Percentiles rank a stretch among this genome's conserved stretches.
phyloP scores from a whole-genome alignment of 1,139 yeast genomes.

The Magnusiomyces fungicola region DNA sequence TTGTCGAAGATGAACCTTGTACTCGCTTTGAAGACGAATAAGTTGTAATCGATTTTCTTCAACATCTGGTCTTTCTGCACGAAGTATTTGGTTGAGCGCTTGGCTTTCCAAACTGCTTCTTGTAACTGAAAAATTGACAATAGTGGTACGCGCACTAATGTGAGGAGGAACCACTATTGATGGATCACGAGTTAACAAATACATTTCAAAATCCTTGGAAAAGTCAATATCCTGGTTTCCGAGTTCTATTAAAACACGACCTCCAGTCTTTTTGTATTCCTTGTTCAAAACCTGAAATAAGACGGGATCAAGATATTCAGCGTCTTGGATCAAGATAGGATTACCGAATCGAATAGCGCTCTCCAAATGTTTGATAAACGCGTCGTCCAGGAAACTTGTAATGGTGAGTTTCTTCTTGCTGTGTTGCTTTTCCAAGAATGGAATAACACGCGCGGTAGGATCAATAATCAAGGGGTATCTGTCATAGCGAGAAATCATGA shows the following conservation, averaged over 20 bases:
- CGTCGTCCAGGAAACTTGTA: constrained; percentile 69
- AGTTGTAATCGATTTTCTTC: constrained; percentile 52
- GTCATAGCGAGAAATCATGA: constrained; percentile 39
- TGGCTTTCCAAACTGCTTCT: constrained; percentile 57
- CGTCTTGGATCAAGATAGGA: constrained; percentile 60
- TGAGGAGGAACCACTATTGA: constrained; percentile 44
- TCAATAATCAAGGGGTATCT: constrained; percentile 62
- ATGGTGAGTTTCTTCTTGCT: constrained; percentile 38
- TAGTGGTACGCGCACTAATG: constrained; percentile 52
- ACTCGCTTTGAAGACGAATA: constrained; percentile 51
- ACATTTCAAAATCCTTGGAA: constrained; percentile 55
- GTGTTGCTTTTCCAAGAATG: constrained; percentile 35
- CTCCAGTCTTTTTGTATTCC: constrained; percentile 63
- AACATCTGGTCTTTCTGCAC: constrained; percentile 56
- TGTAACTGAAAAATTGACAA: constrained; percentile 68
- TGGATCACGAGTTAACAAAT: constrained; percentile 56
- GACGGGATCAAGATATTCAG: constrained; percentile 73
- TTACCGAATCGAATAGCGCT: constrained; percentile 84
- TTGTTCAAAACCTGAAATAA: constrained; percentile 53
- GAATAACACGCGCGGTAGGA: constrained; percentile 50
- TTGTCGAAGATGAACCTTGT: constrained; percentile 44
- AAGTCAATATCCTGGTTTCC: constrained; percentile 63
- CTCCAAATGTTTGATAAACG: constrained; percentile 63
- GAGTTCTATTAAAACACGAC: constrained; percentile 53
- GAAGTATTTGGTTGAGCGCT: constrained; percentile 51